These are phyloP conservation scores for Phylloporus sp. DNA, from an alignment of 768 basidiomycete species.

Conservation along the genomic window DNA sequence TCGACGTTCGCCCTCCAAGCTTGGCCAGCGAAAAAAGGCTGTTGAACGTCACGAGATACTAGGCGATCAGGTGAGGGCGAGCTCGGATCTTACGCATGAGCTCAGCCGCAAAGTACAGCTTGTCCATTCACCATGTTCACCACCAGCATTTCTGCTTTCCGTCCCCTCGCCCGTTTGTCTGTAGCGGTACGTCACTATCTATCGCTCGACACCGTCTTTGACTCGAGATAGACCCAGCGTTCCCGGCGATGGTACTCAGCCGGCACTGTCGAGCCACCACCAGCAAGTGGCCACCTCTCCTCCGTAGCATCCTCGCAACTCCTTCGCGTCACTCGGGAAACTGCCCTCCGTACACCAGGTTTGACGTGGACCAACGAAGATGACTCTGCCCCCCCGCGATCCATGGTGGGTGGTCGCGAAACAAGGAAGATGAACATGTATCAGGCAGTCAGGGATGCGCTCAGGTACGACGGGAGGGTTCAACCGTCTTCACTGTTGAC, in stretches of 20 bases:
- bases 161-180: slow-evolving; percentile 16
- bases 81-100: slow-evolving; percentile 27
- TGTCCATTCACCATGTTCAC: slow-evolving; percentile 21
- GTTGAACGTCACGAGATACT: neutral
- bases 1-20: neutral
- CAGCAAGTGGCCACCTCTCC: slow-evolving; percentile 73
- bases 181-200: slow-evolving; percentile 11
- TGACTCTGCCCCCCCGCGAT: slow-evolving; percentile 33
- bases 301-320: slow-evolving; percentile 66
- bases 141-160: slow-evolving; percentile 10
- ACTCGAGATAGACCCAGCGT: slow-evolving; percentile 1
- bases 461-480: slow-evolving; percentile 49
- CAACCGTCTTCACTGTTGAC: slow-evolving; percentile 5
- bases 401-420: slow-evolving; percentile 67
- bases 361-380: slow-evolving; percentile 68
- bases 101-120: neutral
- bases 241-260: slow-evolving; percentile 48
- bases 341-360: slow-evolving; percentile 67
- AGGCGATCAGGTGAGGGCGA: neutral
- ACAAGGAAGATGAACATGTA: slow-evolving; percentile 95
- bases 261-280: slow-evolving; percentile 51
- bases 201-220: neutral
- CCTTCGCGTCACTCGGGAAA: slow-evolving; percentile 60
- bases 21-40: neutral
- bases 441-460: slow-evolving; percentile 87